Percentiles rank a stretch among this genome's conserved stretches.
phyloP scores from a whole-genome alignment of 371 early-diverging fungal species.

The Mucor racemosus region DNA sequence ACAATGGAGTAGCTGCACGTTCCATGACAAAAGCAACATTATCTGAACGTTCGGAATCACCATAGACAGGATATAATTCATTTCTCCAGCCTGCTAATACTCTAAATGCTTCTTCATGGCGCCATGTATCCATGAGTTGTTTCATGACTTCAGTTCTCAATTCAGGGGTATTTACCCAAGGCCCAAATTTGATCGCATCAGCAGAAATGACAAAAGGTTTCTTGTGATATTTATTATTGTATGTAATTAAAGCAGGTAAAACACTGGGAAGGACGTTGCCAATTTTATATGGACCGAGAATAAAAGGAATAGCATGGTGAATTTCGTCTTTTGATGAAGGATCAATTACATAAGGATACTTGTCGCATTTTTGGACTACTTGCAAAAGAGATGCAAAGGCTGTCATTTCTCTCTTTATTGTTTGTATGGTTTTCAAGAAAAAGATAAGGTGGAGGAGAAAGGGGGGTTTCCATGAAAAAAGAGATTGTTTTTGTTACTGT shows the following conservation, averaged over 20 bases:
- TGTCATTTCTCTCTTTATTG: neutral
- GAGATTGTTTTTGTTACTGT: neutral
- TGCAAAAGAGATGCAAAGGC: constrained; percentile 26
- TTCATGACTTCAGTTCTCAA: constrained; percentile 44
- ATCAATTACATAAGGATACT: constrained; percentile 40
- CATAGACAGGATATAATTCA: constrained; percentile 86
- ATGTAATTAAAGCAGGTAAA: constrained; percentile 28
- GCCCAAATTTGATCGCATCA: constrained; percentile 27
- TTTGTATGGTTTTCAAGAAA: neutral
- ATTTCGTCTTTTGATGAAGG: neutral
- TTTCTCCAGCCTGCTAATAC: constrained; percentile 50
- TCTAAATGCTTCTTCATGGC: constrained; percentile 31
- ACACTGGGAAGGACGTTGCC: constrained; percentile 46
- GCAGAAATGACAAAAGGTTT: constrained; percentile 33
- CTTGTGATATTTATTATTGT: constrained; percentile 23
- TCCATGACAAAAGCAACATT: constrained; percentile 75
- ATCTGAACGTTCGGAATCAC: constrained; percentile 35
- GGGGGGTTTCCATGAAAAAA: neutral
- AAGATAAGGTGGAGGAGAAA: neutral
- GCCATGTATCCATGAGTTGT: constrained; percentile 48
- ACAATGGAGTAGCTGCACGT: constrained; percentile 77
- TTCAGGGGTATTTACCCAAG: constrained; percentile 38
- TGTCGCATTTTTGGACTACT: constrained; percentile 49
- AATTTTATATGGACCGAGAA: constrained; percentile 34
- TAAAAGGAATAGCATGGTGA: constrained; percentile 32